Evolutionary conservation across 257 asterid genomes (phyloP), one percentile per base, ranked within the genome.

Genomic region (Leonotis leonurus): DNA sequence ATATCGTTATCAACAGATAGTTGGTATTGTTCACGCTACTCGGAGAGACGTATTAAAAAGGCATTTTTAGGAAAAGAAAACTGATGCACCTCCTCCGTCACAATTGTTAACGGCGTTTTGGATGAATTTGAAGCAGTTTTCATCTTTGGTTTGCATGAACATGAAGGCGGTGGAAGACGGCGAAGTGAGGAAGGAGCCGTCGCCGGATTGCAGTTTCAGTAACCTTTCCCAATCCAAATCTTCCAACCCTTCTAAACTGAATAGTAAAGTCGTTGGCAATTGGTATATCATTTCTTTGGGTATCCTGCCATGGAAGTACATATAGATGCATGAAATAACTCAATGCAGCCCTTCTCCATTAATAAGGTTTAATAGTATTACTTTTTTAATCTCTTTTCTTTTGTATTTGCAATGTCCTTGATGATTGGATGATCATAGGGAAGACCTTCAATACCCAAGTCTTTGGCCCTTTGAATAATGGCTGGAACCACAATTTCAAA

Each of bases 141-240:
- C 27, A 21, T 84, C 82, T 16, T 70, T 60, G 0, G 88, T 81
- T n/a, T 84, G 67, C 80, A 79, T 79, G 40, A 72, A 68, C 0
- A 82, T 88, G 40, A 57, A 66, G 36, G 82, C 88, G 29, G 88
- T 81, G 2, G 88, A 62, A 17, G 85, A 61, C n/a, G 82, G 82
- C 11, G 88, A 84, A 9, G 76, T 70, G 60, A 78, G 74, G 65
- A 84, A 78, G 20, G 85, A 78, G 27, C 91, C 88, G 41, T 75
- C 72, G 5, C 27, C 30, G 17, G 80, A 24, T 13, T 70, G 81
- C 16, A 78, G 49, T 17, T 77, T 78, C 7, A 84, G 68, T 13
- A 84, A 55, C 51, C 63, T 84, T 37, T 77, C 49, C 88, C 88
- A 84, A 3, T 81, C 75, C 45, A 73, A 43, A 7, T 71, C 64